Base-by-base conservation (phyloP, 345 rosid genomes). In the Kernera saxatilis region DNA sequence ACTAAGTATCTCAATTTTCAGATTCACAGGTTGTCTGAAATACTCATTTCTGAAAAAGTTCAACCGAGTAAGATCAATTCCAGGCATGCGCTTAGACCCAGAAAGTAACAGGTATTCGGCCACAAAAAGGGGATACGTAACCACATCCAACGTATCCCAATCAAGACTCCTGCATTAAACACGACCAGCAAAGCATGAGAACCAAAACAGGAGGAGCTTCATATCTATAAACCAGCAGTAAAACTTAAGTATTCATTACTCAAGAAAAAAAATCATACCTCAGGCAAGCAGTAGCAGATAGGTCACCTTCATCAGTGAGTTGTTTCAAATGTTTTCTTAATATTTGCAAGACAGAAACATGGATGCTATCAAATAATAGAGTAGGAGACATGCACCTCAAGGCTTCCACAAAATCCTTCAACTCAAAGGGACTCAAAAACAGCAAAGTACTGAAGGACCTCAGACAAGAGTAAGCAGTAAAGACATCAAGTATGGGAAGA, bases 401-500 rank as follows among this genome's bases (percentile, higher is more conserved):
- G 14, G 95, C 85, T 29, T 80, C 82, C 79, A 84, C 88, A 70
- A 94, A 94, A 69, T 88, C 97, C 77, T 84, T 89, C 85, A 91
- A 74, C 83, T 85, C 90, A 80, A 94, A 94, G 54, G 99, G 99
- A 64, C 99, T 91, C 81, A 91, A 82, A 77, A 86, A 91, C 72
- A 94, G 77, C 48, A 89, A 73, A 33, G 84, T 81, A 72, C 97
- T 89, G 80, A 94, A 94, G 79, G 96, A 89, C 66, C 97, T 87
- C 81, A 94, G 77, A 75, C 81, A 94, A 35, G 99, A 84, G 81
- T 88, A 91, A 50, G 85, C 77, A 53, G 89, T 82, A 79, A 94
- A 94, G 54, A 86, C 70, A 59, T 87, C 88, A 39, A 89, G 82
- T 48, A 82, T 57, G 15, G 82, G 79, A 76, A 83, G 71, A 67